These are phyloP conservation scores for Odontarrhena argentea DNA, from an alignment of 345 rosid species.

Conservation along the genomic window DNA sequence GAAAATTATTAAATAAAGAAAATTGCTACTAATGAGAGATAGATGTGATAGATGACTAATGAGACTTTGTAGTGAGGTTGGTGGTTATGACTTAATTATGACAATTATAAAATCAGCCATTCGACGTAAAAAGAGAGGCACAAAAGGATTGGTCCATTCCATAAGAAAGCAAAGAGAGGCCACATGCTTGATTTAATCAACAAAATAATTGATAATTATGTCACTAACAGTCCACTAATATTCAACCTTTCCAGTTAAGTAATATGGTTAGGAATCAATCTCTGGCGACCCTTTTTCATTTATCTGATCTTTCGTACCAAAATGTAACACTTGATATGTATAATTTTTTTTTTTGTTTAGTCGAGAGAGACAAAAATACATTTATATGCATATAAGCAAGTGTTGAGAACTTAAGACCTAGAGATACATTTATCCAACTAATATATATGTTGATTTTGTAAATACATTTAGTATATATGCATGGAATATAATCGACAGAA, in stretches of 20 bases:
- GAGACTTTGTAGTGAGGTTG: slow-evolving; percentile 33
- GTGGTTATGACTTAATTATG: slow-evolving; percentile 28
- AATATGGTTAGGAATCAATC: slow-evolving; percentile 42
- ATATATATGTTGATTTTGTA: too few species aligned
- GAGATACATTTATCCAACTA: too few species aligned
- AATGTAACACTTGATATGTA: neutral
- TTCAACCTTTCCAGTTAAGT: slow-evolving; percentile 42
- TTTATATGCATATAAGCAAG: neutral
- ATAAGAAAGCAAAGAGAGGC: slow-evolving; percentile 34
- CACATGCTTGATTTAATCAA: slow-evolving; percentile 38
- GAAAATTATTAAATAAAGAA: neutral
- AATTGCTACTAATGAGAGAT: slow-evolving; percentile 14
- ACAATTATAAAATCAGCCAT: slow-evolving; percentile 26
- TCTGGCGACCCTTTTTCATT: slow-evolving; percentile 16
- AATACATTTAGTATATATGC: too few species aligned
- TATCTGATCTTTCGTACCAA: slow-evolving; percentile 26
- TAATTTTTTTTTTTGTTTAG: neutral
- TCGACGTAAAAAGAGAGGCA: slow-evolving; percentile 18
- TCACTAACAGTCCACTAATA: slow-evolving; percentile 41
- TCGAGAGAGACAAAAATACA: neutral
- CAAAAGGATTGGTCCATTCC: slow-evolving; percentile 15
- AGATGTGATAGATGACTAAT: slow-evolving; percentile 38
- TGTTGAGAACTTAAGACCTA: neutral
- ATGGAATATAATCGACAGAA: too few species aligned
- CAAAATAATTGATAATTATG: slow-evolving; percentile 40